Conservation (phyloP, 805 yeast species). For the Clavispora phyllophila region DNA sequence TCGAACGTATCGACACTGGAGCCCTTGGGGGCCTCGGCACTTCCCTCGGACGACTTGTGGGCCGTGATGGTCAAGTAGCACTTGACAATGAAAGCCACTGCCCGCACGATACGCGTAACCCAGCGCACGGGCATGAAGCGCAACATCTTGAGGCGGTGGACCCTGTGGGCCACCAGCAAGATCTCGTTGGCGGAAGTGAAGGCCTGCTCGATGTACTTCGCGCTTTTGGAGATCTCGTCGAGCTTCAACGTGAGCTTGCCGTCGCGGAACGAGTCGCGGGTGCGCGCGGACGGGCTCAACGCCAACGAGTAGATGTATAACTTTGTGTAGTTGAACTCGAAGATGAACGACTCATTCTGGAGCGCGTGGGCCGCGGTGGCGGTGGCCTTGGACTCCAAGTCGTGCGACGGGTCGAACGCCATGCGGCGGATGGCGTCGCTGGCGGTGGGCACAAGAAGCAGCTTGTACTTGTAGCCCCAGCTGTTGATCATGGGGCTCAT, state of each 20-base stretch:
- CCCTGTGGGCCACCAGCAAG: constrained; percentile 62
- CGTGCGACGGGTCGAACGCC: constrained; percentile 30
- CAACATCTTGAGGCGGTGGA: constrained; percentile 58
- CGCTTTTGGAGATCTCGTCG: constrained; percentile 67
- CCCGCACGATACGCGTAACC: constrained; percentile 79
- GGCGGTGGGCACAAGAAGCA: constrained; percentile 47
- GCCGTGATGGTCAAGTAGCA: constrained; percentile 66
- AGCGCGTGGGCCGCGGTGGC: constrained; percentile 22
- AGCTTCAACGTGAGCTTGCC: constrained; percentile 38
- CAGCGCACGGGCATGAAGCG: constrained; percentile 88
- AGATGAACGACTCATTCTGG: constrained; percentile 65
- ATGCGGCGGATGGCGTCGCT: constrained; percentile 31
- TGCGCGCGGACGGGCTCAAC: constrained; percentile 39
- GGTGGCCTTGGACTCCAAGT: constrained; percentile 14
- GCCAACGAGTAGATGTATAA: constrained; percentile 83
- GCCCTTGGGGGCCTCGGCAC: constrained; percentile 7
- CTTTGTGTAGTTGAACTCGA: constrained; percentile 82
- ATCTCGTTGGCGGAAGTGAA: constrained; percentile 80
- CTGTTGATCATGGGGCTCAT: constrained; percentile 71
- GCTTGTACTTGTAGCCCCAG: constrained; percentile 66
- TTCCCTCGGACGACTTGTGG: constrained; percentile 25
- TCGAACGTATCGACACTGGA: constrained; percentile 29
- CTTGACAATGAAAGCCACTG: constrained; percentile 87
- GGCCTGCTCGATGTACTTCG: constrained; percentile 76
- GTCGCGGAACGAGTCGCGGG: constrained; percentile 6